Evolutionary conservation across 192 early-diverging fungal genomes (phyloP), one percentile per base, ranked within the genome.

Genomic region (Coemansia nantahalensis): DNA sequence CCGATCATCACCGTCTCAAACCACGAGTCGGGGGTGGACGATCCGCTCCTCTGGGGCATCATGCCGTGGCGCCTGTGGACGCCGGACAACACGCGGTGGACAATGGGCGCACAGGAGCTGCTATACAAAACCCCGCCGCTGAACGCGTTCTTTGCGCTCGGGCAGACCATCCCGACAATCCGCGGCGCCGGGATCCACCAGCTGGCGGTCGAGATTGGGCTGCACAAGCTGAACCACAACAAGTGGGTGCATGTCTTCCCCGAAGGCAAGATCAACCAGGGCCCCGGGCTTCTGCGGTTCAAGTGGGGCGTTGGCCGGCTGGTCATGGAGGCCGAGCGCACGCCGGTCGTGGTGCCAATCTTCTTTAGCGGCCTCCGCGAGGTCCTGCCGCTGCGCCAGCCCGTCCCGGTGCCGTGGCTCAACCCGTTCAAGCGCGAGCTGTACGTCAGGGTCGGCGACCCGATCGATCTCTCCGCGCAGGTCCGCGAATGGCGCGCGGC

Each of bases 201-300:
- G 62, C 87, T 89, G 22, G 84, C 84, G 0, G 79, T 95, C 35
- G 86, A 95, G 65, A 81, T 81, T 53, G 90, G 86, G 6, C 64
- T 93, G 31, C 69, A 83, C 10, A 74, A 80, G 45, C 63, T 90
- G 18, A 79, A 84, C 45, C 63, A 83, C 17, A 83, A 83, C 50
- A 61, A 69, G 13, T 95, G 93, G 93, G 55, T 95, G 32, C 93
- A 95, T 43, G 75, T 95, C n/a, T 95, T 91, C 51, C 88, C 93
- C 6, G 93, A 95, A 55, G 89, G 80, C 28, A 82, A 77, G 49
- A 78, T 90, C 37, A 83, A 88, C 62, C 86, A 87, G 54, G 54
- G 37, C 16, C 32, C 45, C 12, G 14, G 44, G 46, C 48, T 76
- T 17, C 30, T 65, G 51, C 60, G 72, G 12, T 90, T 92, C 57